Conservation (phyloP, 2,329 filamentous ascomycete species). For the Verticillium isaacii region DNA sequence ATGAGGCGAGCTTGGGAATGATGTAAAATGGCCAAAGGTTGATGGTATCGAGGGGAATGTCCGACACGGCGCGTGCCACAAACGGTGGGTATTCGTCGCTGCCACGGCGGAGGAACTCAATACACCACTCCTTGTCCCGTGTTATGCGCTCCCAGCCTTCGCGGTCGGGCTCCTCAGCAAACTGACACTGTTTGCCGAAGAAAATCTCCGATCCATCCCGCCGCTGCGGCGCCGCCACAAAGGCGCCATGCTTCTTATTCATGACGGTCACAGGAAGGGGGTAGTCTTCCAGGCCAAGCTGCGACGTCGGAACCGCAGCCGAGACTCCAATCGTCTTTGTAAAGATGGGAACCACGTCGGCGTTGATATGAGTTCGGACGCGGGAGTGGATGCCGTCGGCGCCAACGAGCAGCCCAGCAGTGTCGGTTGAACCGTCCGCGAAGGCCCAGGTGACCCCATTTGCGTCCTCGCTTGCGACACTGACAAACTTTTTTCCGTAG, state of each 20-base stretch:
- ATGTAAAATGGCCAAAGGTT: slow-evolving; percentile 46
- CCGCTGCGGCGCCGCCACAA: slow-evolving; percentile 43
- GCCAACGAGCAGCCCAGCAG: slow-evolving; percentile 43
- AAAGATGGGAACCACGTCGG: slow-evolving; percentile 42
- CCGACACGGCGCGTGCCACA: slow-evolving; percentile 26
- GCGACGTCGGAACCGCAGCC: slow-evolving; percentile 25
- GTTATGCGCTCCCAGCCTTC: slow-evolving; percentile 36
- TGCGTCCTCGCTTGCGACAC: slow-evolving; percentile 33
- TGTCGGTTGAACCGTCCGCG: slow-evolving; percentile 33
- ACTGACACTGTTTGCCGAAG: slow-evolving; percentile 26
- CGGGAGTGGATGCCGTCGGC: slow-evolving; percentile 57
- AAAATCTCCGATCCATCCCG: slow-evolving; percentile 32
- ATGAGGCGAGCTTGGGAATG: slow-evolving; percentile 39
- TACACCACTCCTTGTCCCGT: slow-evolving; percentile 29
- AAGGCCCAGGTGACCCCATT: slow-evolving; percentile 40
- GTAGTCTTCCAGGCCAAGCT: slow-evolving; percentile 31
- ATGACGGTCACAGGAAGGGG: slow-evolving; percentile 37
- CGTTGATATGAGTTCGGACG: slow-evolving; percentile 46
- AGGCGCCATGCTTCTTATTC: slow-evolving; percentile 35
- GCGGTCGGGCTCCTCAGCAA: slow-evolving; percentile 27
- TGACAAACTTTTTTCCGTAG: slow-evolving; percentile 42
- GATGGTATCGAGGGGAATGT: slow-evolving; percentile 24
- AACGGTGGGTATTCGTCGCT: slow-evolving; percentile 30
- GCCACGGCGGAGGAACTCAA: slow-evolving; percentile 26
- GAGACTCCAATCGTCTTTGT: slow-evolving; percentile 39